These are phyloP conservation scores for Jacaranda mimosifolia DNA, from an alignment of 257 asterid genomes.

Conservation along the genomic window DNA sequence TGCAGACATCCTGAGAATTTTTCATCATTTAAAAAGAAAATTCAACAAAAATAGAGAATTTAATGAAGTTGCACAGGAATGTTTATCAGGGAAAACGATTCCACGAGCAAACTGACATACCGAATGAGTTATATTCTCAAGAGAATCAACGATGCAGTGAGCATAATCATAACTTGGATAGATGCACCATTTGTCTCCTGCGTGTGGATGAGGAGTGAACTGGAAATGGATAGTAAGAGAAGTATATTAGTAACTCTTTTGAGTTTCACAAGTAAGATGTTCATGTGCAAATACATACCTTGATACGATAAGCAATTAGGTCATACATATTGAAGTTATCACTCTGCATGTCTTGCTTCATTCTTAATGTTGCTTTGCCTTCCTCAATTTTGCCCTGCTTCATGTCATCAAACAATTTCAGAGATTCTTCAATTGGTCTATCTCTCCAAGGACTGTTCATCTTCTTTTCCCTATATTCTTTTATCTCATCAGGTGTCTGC, in stretches of 20 bases:
- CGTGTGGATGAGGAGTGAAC: conserved; percentile 99
- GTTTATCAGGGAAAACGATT: background rate
- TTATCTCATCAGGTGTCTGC: conserved; percentile 90
- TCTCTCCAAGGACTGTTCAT: conserved; percentile 98
- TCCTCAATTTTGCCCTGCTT: conserved; percentile 80
- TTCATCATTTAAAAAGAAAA: background rate
- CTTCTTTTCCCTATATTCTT: conserved; percentile 87
- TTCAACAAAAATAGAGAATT: conserved; percentile 5
- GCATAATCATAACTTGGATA: conserved; percentile 97
- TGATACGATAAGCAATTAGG: conserved; percentile 93
- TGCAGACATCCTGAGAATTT: background rate
- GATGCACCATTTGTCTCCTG: conserved; percentile 98
- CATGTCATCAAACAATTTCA: conserved; percentile 87
- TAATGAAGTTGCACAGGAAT: background rate
- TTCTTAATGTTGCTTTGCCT: conserved; percentile 93
- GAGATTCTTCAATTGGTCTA: conserved; percentile 85
- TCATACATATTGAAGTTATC: conserved; percentile 96
- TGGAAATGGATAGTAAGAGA: conserved; percentile 49
- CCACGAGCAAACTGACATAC: conserved; percentile 53
- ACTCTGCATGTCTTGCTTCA: conserved; percentile 99
- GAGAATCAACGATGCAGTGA: conserved; percentile 96
- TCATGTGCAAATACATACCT: conserved; percentile 56
- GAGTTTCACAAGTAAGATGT: conserved; percentile 17
- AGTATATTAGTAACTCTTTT: conserved; percentile 27
- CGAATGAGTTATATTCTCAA: conserved; percentile 94